These are phyloP conservation scores for Torrubiella hemipterigena DNA, from an alignment of 2,329 filamentous ascomycete species.

Conservation along the genomic window DNA sequence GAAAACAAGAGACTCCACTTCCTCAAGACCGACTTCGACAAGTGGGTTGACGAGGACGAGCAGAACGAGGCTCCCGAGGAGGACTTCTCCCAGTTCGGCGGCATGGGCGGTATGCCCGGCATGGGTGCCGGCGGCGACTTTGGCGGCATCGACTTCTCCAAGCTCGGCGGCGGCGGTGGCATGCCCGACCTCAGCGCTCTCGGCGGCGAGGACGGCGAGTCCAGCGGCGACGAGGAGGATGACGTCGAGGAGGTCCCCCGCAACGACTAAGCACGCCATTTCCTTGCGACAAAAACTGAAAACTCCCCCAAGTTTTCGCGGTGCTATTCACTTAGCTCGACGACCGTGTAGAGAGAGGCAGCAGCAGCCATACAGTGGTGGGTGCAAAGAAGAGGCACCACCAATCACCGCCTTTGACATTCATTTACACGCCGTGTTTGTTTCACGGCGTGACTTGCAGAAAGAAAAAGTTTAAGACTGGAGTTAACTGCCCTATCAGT, in stretches of 20 bases:
- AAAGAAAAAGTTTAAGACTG: too few relatives aligned
- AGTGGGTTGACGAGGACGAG: slow-evolving; percentile 99
- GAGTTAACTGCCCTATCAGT: too few relatives aligned
- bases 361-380: too few relatives aligned
- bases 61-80: slow-evolving; percentile 83
- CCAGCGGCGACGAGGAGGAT: slow-evolving; percentile 51
- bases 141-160: slow-evolving; percentile 77
- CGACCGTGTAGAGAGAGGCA: too few relatives aligned
- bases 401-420: too few relatives aligned
- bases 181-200: slow-evolving; percentile 21
- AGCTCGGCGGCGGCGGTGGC: slow-evolving; percentile 52
- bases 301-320: too few relatives aligned
- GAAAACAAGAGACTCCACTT: slow-evolving; percentile 82
- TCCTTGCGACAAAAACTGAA: too few relatives aligned
- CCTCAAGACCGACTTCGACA: slow-evolving; percentile 98
- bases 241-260: slow-evolving; percentile 45
- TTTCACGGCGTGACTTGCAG: too few relatives aligned
- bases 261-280: slow-evolving; percentile 15
- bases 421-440: too few relatives aligned
- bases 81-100: slow-evolving; percentile 57
- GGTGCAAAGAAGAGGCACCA: too few relatives aligned
- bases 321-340: too few relatives aligned
- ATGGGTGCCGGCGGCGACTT: slow-evolving; percentile 55
- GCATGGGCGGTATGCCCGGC: slow-evolving; percentile 51
- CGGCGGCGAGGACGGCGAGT: slow-evolving; percentile 28